phyloP scores from a whole-genome alignment of 1,284 basidiomycete genomes.

The Cerioporus squamosus region DNA sequence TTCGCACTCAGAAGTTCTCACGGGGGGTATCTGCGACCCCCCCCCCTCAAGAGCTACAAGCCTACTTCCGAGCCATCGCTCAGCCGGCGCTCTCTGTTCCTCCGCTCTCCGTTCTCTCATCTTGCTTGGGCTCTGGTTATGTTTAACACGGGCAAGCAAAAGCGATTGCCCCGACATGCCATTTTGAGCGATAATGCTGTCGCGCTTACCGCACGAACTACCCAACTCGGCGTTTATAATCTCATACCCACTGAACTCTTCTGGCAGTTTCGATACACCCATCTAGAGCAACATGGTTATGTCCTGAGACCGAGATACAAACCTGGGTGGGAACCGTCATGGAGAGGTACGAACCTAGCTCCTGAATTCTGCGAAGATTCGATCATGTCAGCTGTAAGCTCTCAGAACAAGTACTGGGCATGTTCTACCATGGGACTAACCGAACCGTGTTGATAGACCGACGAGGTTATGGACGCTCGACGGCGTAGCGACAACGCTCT shows the following conservation, averaged over 20 bases:
- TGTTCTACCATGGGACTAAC: too few relatives aligned
- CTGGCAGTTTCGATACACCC: conserved; percentile 6
- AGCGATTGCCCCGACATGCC: conserved; percentile 2
- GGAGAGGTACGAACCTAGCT: conserved; percentile 1
- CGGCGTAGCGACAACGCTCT: conserved; percentile 13
- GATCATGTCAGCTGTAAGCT: not conserved
- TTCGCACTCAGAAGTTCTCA: too few relatives aligned
- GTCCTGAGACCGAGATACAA: conserved; percentile 4
- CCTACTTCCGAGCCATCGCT: not conserved
- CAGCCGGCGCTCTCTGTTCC: not conserved
- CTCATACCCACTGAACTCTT: conserved; percentile 1
- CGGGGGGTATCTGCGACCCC: too few relatives aligned
- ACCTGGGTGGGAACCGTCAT: conserved; percentile 14
- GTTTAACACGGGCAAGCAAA: not conserved
- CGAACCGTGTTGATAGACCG: conserved; percentile 5
- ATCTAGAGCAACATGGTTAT: conserved; percentile 2
- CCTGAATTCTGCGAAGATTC: conserved; percentile 17
- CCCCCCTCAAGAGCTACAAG: too few relatives aligned
- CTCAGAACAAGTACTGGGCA: not conserved
- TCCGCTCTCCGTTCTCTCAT: not conserved
- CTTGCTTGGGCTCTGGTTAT: not conserved
- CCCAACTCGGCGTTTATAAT: not conserved
- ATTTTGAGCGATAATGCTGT: not conserved
- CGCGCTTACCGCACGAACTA: not conserved
- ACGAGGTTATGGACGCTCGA: conserved; percentile 28